phyloP scores from a whole-genome alignment of 2,329 filamentous ascomycete genomes.

The Clonostachys chloroleuca region DNA sequence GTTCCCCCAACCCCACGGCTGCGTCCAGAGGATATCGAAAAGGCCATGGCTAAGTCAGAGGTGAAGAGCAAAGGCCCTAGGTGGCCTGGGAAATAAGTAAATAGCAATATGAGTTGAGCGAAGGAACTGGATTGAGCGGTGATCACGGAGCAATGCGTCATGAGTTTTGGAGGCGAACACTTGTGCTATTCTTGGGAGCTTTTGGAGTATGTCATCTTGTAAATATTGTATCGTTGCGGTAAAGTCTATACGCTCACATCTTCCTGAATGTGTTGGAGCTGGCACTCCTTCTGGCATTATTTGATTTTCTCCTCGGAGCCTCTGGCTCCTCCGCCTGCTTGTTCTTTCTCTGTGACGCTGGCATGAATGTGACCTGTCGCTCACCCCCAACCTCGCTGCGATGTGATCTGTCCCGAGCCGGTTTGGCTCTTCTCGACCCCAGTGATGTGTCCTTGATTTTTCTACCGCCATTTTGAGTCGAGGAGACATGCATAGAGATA shows the following conservation, averaged over 20 bases:
- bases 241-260: slow-evolving; percentile 36
- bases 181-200: not conserved
- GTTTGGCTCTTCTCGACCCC: slow-evolving; percentile 49
- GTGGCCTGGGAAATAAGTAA: slow-evolving; percentile 5
- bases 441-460: slow-evolving; percentile 51
- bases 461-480: slow-evolving; percentile 56
- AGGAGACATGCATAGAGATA: slow-evolving; percentile 64
- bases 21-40: slow-evolving; percentile 53
- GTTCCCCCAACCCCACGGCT: slow-evolving; percentile 55
- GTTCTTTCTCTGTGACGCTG: slow-evolving; percentile 49
- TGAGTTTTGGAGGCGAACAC: too few relatives aligned
- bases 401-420: slow-evolving; percentile 38
- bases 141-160: too few relatives aligned
- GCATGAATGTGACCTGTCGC: slow-evolving; percentile 70
- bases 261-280: slow-evolving; percentile 72
- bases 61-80: slow-evolving; percentile 24
- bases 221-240: slow-evolving; percentile 9
- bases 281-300: slow-evolving; percentile 59
- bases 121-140: too few relatives aligned
- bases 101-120: too few relatives aligned
- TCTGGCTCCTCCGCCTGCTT: slow-evolving; percentile 18
- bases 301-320: slow-evolving; percentile 20
- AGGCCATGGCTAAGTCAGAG: slow-evolving; percentile 38
- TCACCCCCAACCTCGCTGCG: slow-evolving; percentile 53
- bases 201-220: slow-evolving; percentile 14